Base-by-base conservation (phyloP, 495 filamentous ascomycete genomes). In the Lasiosphaeris hirsuta region DNA sequence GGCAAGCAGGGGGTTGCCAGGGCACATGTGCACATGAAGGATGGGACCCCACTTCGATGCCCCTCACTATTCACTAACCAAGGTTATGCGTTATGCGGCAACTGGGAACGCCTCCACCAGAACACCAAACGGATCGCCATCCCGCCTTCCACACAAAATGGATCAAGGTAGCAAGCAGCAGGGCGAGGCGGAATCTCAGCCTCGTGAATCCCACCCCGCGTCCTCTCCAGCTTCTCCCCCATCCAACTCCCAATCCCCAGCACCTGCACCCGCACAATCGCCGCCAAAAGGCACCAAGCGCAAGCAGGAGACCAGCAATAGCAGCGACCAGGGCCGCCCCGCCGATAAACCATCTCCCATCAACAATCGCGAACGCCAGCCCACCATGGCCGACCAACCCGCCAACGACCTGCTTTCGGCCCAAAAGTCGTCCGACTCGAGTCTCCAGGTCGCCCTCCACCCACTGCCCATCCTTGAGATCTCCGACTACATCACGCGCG, bases 381-480 rank as follows among this genome's bases (percentile, higher is more conserved):
- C 19, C 51, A 50, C 19, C 14, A 65, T 65, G 62, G 59, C 62
- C 38, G 59, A 33, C 59, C 44, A 48, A 33, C 40, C 51, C 36
- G 61, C 48, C 38, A 69, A 69, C 62, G 52, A 62, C 44, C 56
- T 69, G 56, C 60, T 82, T 17, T 83, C 80, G 8, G 70, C 71
- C 9, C 77, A 80, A 57, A 75, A 77, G 60, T 71, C 86, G 64
- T 83, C 88, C 9, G 89, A 92, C 55, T 90, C 89, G 11, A 86
- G 88, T 18, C 84, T 95, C 14, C 84, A 89, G 61, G 85, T 92
- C 33, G 87, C 90, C 63, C 85, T 99, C 4, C 94, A 99, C 67
- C 94, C 94, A 41, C 86, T 99, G 9, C 90, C 95, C 34, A 85
- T 97, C 50, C 90, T 99, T 73, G 96, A 89, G 15, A 92, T 99